Conservation (phyloP, 2,329 filamentous ascomycete genomes). For the Epichloe amarillans region DNA sequence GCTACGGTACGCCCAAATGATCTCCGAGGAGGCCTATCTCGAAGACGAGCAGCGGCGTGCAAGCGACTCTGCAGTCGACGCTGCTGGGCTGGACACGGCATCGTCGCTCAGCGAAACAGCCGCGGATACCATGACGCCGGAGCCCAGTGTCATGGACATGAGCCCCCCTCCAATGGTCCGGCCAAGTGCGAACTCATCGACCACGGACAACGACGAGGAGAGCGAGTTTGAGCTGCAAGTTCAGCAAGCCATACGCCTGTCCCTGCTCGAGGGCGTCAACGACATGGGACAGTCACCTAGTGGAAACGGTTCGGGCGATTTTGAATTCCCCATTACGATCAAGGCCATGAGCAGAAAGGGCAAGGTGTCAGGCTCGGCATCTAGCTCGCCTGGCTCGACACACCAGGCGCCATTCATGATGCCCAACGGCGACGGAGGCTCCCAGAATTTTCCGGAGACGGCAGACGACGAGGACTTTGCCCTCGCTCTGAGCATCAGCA, state of each 20-base stretch:
- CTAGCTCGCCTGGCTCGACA: constrained; percentile 20
- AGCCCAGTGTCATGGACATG: constrained; percentile 34
- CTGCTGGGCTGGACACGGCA: constrained; percentile 26
- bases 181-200: neutral
- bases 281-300: constrained; percentile 31
- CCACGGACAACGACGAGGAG: constrained; percentile 20
- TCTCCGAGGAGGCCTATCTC: constrained; percentile 47
- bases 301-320: constrained; percentile 33
- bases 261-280: constrained; percentile 42
- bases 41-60: constrained; percentile 43
- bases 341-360: constrained; percentile 28
- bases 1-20: constrained; percentile 49
- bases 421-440: constrained; percentile 8
- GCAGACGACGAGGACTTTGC: constrained; percentile 43
- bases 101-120: constrained; percentile 29
- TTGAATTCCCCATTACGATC: constrained; percentile 39
- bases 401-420: constrained; percentile 21
- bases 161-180: constrained; percentile 17
- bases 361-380: constrained; percentile 21
- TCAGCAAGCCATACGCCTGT: constrained; percentile 49
- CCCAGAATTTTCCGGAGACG: neutral
- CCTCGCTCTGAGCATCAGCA: constrained; percentile 45
- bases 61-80: constrained; percentile 38
- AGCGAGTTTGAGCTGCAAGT: constrained; percentile 48
- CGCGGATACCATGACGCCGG: constrained; percentile 39